Evolutionary conservation across 2,329 filamentous ascomycete species (phyloP).

Genomic region (Lachnellula arida): DNA sequence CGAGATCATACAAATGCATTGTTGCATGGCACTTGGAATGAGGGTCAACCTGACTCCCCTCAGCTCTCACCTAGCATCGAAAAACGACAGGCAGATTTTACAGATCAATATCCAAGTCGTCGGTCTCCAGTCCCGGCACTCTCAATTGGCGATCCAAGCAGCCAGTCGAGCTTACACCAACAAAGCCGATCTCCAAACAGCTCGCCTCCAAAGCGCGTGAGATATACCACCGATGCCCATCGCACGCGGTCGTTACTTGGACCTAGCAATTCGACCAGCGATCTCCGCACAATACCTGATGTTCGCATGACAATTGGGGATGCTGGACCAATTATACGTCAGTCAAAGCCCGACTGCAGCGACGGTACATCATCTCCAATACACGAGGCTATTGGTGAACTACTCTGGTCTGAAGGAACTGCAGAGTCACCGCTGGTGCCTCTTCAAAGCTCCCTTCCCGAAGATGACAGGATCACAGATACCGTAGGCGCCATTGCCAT

Average conservation of each 20-base stretch:
- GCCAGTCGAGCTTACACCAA: conserved; percentile 7
- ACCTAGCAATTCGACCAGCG: conserved; percentile 12
- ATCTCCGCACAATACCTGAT: conserved; percentile 15
- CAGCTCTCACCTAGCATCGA: conserved; percentile 23
- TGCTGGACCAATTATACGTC: neutral
- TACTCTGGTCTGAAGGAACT: conserved; percentile 18
- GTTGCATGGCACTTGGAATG: conserved; percentile 55
- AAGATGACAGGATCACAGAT: conserved; percentile 69
- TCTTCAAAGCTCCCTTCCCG: conserved; percentile 9
- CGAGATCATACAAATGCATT: conserved; percentile 51
- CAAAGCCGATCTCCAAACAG: conserved; percentile 15
- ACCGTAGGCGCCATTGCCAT: conserved; percentile 95
- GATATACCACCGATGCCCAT: conserved; percentile 24
- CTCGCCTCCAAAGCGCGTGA: conserved; percentile 26
- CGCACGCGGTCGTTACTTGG: conserved; percentile 28
- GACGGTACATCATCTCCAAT: conserved; percentile 27
- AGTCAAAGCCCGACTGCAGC: conserved; percentile 14
- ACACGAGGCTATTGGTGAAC: conserved; percentile 1
- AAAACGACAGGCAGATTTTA: conserved; percentile 6
- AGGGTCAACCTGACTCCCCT: conserved; percentile 58
- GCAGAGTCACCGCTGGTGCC: conserved; percentile 15
- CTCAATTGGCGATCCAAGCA: conserved; percentile 2
- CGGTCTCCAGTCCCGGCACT: conserved; percentile 8
- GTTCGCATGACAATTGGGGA: conserved; percentile 13
- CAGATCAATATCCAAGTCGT: conserved; percentile 4